Evolutionary conservation across 1,139 yeast species (phyloP), one percentile per base, ranked within the genome.

Genomic region (Kurtzmaniella natalensis): DNA sequence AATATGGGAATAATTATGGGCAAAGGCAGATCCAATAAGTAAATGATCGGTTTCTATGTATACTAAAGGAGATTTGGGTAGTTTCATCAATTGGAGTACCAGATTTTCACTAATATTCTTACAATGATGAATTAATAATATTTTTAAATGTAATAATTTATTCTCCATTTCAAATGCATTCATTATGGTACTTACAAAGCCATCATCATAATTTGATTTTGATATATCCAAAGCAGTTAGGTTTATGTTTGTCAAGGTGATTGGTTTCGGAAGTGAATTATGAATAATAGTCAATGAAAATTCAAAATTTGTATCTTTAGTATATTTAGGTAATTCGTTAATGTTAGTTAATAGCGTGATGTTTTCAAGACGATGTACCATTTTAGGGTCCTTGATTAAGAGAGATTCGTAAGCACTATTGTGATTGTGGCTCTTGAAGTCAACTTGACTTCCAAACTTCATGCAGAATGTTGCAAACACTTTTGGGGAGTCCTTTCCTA

Each of bases 221-320:
- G 70, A 61, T 7, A 68, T 34, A 38, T 65, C 61, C 26, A 69
- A 46, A 2, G 59, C 68, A 11, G 51, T 49, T 26, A 68, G 46
- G 31, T 49, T 50, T 11, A 53, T 50, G 8, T 18, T 17, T 3
- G 14, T 15, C 10, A 32, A 20, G 9, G 16, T 18, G 25, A 16
- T 13, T 10, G 14, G 21, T 8, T 26, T 17, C 10, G 19, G 4
- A 8, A 26, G 20, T 7, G 26, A 7, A 8, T 9, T 15, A 11
- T 11, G 3, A 6, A 36, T 23, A 5, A 28, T 7, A 18, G 33
- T 37, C n/a, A 35, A 24, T 15, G 27, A 15, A 7, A 32, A 20
- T 8, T 21, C n/a, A 25, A 32, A 32, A 4, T 18, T 10, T 11
- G 33, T 14, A 7, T 28, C 25, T 11, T 18, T 13, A 7, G 30